Conservation (phyloP, 2,329 filamentous ascomycete genomes). For the Colletotrichum siamense region DNA sequence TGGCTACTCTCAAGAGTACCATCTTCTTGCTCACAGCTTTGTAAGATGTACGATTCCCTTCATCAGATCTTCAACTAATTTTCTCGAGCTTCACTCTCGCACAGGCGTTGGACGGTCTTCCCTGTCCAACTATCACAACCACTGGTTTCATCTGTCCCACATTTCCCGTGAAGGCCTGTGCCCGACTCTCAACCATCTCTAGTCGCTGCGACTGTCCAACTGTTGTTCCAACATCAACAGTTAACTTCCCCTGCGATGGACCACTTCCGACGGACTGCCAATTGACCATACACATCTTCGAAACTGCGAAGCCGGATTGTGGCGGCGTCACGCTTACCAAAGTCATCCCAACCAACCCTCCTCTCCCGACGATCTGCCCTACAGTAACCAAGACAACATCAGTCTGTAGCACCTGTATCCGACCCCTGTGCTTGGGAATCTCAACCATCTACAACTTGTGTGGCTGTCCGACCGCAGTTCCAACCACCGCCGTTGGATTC, state of each 20-base stretch:
- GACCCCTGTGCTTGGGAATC: neutral
- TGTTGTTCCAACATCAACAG: conserved; percentile 23
- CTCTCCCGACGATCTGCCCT: neutral
- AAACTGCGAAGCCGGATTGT: neutral
- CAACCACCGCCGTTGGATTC: neutral
- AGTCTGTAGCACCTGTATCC: conserved; percentile 7
- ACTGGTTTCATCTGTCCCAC: conserved; percentile 15
- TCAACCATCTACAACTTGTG: conserved; percentile 10
- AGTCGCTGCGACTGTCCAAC: conserved; percentile 29
- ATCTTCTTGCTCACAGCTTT: neutral
- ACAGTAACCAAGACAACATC: neutral
- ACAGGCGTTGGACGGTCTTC: neutral
- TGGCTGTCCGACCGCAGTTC: conserved; percentile 1
- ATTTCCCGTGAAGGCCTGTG: conserved; percentile 22
- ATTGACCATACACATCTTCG: conserved; percentile 2
- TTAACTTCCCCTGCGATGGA: conserved; percentile 26
- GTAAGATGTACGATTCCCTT: neutral
- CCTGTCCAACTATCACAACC: conserved; percentile 28
- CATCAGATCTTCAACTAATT: neutral
- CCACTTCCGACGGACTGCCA: conserved; percentile 15
- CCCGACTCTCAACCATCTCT: conserved; percentile 20
- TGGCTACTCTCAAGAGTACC: neutral
- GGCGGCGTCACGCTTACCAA: neutral
- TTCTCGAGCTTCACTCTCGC: neutral
- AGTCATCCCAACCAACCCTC: neutral